phyloP scores from a whole-genome alignment of 1,284 basidiomycete genomes.

The Leccinum griseonigrum region DNA sequence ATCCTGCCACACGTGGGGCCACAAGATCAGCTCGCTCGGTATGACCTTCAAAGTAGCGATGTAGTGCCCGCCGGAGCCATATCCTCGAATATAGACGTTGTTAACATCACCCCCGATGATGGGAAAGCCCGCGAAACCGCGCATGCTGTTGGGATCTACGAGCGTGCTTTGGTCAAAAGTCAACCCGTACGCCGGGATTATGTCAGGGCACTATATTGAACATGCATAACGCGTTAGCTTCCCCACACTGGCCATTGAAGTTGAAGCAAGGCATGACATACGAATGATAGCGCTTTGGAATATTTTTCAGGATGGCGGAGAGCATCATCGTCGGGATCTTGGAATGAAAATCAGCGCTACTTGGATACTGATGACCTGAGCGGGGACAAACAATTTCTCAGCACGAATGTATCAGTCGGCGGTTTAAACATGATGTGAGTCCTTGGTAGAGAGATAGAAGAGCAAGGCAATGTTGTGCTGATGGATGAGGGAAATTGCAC shows the following conservation, averaged over 20 bases:
- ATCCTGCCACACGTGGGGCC: slow-evolving; percentile 10
- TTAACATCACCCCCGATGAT: slow-evolving; percentile 13
- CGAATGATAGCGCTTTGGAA: slow-evolving; percentile 9
- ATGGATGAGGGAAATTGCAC: not conserved
- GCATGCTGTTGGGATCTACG: slow-evolving; percentile 1
- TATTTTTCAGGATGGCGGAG: not conserved
- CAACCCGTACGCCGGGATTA: slow-evolving; percentile 11
- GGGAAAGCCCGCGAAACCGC: slow-evolving; percentile 13
- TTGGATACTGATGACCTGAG: not conserved
- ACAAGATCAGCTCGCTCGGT: slow-evolving; percentile 14
- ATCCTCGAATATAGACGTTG: slow-evolving; percentile 12
- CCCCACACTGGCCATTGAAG: not conserved
- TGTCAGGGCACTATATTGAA: slow-evolving; percentile 11
- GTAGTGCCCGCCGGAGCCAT: slow-evolving; percentile 9
- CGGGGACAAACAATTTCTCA: slow-evolving; percentile 11
- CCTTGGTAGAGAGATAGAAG: not conserved
- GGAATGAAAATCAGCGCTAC: not conserved
- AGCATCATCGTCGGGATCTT: slow-evolving; percentile 14
- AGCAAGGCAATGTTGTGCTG: slow-evolving; percentile 1
- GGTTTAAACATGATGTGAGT: not conserved
- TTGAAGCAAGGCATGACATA: not conserved
- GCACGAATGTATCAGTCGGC: not conserved
- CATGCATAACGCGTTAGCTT: not conserved
- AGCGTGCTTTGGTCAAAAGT: slow-evolving; percentile 1
- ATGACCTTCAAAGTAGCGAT: slow-evolving; percentile 8